phyloP scores from a whole-genome alignment of 441 rosid species.

The Omphalea diandra region DNA sequence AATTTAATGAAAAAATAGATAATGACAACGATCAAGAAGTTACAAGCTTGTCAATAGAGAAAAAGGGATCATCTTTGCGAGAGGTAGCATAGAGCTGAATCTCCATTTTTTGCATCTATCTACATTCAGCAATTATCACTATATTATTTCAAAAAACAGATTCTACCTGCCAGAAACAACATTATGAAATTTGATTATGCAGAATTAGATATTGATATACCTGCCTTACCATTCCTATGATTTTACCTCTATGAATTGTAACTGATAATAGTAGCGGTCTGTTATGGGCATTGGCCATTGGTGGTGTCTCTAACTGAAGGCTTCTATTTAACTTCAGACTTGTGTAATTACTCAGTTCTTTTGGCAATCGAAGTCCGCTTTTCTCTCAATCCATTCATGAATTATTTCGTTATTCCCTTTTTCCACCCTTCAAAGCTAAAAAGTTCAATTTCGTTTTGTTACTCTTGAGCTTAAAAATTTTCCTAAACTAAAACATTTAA shows the following conservation, averaged over 20 bases:
- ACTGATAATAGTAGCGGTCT: too few species aligned
- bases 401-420: too few species aligned
- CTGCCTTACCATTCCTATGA: not conserved
- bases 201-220: not conserved
- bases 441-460: too few species aligned
- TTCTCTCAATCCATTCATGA: too few species aligned
- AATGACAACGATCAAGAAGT: constrained; percentile 25
- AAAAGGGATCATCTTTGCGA: constrained; percentile 42
- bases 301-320: not conserved
- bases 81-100: constrained; percentile 37
- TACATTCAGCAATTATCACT: not conserved
- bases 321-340: not conserved
- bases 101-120: not conserved
- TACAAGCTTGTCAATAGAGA: constrained; percentile 51
- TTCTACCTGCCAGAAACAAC: not conserved
- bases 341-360: not conserved
- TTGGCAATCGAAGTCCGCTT: constrained; percentile 14
- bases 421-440: too few species aligned
- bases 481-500: too few species aligned
- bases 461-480: too few species aligned
- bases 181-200: not conserved
- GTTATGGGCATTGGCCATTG: not conserved
- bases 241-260: not conserved
- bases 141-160: not conserved
- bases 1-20: constrained; percentile 49